Percentiles rank a stretch among this genome's conserved stretches.
Conservation (phyloP, 495 filamentous ascomycete species). For the Amphirosellinia nigrospora region DNA sequence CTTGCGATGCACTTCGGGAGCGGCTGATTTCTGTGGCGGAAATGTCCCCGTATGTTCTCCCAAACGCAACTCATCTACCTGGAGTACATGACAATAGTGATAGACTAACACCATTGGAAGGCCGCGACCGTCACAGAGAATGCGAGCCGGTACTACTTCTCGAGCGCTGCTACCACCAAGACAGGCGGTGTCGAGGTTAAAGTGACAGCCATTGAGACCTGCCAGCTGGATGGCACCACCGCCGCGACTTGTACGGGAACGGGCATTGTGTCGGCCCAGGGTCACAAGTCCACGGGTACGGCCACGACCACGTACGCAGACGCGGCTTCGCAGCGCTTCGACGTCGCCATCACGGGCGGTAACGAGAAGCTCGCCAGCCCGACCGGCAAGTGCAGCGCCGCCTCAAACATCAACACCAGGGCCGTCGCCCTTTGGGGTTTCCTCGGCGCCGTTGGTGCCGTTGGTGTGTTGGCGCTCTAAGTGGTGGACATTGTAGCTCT, state of each 20-base stretch:
- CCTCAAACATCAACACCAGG: neutral
- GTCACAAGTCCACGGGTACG: neutral
- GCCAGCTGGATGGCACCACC: neutral
- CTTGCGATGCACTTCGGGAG: neutral
- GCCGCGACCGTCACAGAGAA: conserved; percentile 15
- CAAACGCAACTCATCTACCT: neutral
- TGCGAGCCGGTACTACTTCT: conserved; percentile 1
- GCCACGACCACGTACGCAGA: conserved; percentile 1
- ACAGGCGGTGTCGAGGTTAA: neutral
- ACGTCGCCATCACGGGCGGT: conserved; percentile 10
- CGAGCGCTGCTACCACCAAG: conserved; percentile 1
- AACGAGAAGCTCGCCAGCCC: conserved; percentile 20
- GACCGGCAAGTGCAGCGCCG: conserved; percentile 18
- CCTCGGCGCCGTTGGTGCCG: conserved; percentile 18
- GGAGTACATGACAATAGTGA: neutral
- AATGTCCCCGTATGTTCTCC: neutral
- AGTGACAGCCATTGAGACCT: conserved; percentile 9
- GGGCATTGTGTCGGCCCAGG: neutral
- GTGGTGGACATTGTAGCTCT: neutral
- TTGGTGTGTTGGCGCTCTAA: conserved; percentile 10
- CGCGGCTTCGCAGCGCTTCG: neutral
- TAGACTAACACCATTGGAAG: neutral
- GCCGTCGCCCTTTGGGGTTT: conserved; percentile 23
- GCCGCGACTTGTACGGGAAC: conserved; percentile 13
- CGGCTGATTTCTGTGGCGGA: neutral